phyloP scores from a whole-genome alignment of 2,329 filamentous ascomycete genomes.

The Didymella arachidicola region DNA sequence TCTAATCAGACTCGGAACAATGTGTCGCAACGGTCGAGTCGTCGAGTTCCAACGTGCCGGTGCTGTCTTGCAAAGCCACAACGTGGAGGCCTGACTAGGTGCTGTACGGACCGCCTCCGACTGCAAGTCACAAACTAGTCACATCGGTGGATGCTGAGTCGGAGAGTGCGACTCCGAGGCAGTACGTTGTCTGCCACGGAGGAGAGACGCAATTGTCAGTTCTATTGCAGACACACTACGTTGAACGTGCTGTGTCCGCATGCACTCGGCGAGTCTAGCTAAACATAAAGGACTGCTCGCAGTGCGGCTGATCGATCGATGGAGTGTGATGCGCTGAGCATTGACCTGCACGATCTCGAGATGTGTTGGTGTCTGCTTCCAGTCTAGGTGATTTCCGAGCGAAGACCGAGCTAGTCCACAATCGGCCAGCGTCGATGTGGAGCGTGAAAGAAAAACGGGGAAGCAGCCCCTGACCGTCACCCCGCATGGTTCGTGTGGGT shows the following conservation, averaged over 20 bases:
- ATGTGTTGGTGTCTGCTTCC: constrained; percentile 4
- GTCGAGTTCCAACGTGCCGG: constrained; percentile 8
- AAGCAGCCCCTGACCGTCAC: constrained; percentile 14
- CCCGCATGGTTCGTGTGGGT: constrained; percentile 18
- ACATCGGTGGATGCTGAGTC: constrained; percentile 5
- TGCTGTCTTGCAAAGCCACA: constrained; percentile 17
- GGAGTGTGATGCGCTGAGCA: constrained; percentile 11
- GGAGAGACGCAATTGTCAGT: constrained; percentile 5
- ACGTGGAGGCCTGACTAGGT: constrained; percentile 14
- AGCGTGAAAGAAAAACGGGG: neutral
- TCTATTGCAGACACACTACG: neutral
- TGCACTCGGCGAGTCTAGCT: constrained; percentile 1
- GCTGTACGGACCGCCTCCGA: constrained; percentile 19
- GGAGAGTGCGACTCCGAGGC: constrained; percentile 12
- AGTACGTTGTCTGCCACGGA: constrained; percentile 2
- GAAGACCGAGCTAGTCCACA: constrained; percentile 7
- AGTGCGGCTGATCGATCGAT: constrained; percentile 16
- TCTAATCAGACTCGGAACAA: neutral
- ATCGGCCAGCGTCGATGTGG: neutral
- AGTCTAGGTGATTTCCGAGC: constrained; percentile 15
- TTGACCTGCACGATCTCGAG: neutral
- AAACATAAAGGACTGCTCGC: neutral
- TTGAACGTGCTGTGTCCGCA: neutral
- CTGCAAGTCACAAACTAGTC: constrained; percentile 18
- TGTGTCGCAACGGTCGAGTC: constrained; percentile 14